Evolutionary conservation across 75 land plant species (phyloP).

Genomic region (Ceratopteris richardii): DNA sequence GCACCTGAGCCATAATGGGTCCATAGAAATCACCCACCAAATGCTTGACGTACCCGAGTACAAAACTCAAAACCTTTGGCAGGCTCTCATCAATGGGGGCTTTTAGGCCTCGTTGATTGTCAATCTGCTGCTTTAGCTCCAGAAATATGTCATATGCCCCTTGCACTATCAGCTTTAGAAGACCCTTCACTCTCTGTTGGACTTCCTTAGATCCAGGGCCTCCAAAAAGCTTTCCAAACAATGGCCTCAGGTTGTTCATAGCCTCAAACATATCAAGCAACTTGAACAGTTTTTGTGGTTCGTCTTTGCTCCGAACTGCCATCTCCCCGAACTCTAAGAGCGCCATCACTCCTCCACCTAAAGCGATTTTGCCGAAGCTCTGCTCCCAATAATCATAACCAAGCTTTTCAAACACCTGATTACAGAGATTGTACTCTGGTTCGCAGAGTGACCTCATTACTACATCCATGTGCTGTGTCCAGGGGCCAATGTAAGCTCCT

Average conservation of each 20-base stretch:
- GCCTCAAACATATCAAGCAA: conserved; percentile 41
- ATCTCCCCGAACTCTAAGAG: conserved; percentile 44
- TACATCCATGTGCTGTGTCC: conserved; percentile 64
- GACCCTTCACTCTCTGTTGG: conserved; percentile 36
- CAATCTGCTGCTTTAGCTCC: conserved; percentile 43
- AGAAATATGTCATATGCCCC: conserved; percentile 48
- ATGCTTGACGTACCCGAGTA: conserved; percentile 49
- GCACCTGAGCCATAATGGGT: conserved; percentile 48
- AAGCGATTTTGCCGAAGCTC: conserved; percentile 40
- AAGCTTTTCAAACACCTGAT: conserved; percentile 36
- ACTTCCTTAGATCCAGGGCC: conserved; percentile 38
- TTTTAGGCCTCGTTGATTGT: conserved; percentile 37
- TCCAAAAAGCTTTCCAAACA: conserved; percentile 43
- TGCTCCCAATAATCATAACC: conserved; percentile 26
- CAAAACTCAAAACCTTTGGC: conserved; percentile 52
- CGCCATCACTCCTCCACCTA: conserved; percentile 34
- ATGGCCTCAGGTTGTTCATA: conserved; percentile 37
- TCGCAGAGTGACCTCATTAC: conserved; percentile 52
- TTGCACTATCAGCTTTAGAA: conserved; percentile 34
- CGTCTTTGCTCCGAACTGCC: conserved; percentile 36
- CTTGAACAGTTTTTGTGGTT: conserved; percentile 49
- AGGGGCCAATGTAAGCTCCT: conserved; percentile 28
- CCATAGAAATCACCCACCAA: conserved; percentile 44
- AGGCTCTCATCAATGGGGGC: conserved; percentile 53
- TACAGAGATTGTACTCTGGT: conserved; percentile 47